Evolutionary conservation across 441 rosid species (phyloP), one percentile per base, ranked within the genome.

Genomic region (Capsella rubella): DNA sequence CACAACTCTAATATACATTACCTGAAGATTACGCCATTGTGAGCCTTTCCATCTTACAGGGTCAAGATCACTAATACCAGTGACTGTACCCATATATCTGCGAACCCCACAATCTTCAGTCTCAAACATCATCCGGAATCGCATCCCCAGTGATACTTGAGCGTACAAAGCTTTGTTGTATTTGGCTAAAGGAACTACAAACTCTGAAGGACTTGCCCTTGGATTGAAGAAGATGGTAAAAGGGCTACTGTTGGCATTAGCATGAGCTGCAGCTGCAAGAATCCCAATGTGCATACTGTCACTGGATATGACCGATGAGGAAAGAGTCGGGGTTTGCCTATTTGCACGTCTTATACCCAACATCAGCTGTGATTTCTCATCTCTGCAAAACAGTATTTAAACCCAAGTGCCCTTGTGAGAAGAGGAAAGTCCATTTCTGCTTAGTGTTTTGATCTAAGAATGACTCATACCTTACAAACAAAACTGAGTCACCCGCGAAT

Each of bases 241-340:
- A 27, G 99, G 97, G 71, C 97, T 95, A 64, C 82, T 91, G 76
- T 91, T 95, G 56, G 98, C 95, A 52, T 95, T 92, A 47, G 99
- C 99, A 85, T 95, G 97, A 72, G 99, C 98, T 54, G 99, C 98
- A 4, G 97, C 97, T 46, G 99, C 99, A n/a, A 93, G 86, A 62
- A 95, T 87, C 43, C 98, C 98, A 58, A 95, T 95, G 78, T 92
- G 99, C 98, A 95, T 95, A 84, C 98, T 91, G 69, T 92, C 99
- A 74, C 97, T 91, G 29, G 98, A 95, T 71, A 95, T 83, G 14
- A 95, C 93, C n/a, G 99, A 95, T 39, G 95, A 92, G 35, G 99
- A 86, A 70, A 95, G 80, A 82, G 85, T 87, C 71, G 97, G 59
- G n/a, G 94, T 88, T 78, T 92, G 99, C 82, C 98, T 81, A 82